Base-by-base conservation (phyloP, 179 eudicot genomes). In the Spergularia azorica region DNA sequence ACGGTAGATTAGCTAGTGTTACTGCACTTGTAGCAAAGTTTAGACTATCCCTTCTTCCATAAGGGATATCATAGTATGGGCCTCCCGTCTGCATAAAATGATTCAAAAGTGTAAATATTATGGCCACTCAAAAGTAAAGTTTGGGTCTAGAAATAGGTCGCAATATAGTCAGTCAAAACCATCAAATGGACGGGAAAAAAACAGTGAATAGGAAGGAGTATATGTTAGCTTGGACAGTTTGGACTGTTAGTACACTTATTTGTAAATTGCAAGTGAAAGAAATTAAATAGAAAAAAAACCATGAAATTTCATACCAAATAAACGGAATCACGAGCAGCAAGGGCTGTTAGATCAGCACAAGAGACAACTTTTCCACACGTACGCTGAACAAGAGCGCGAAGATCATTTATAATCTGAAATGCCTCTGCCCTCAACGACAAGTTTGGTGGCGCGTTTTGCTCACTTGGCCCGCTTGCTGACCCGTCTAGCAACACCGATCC, bases 281-380 rank as follows among this genome's bases (percentile, higher is more conserved):
- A 43, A 43, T 43, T 43, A 43, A 9, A 17, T n/a, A n/a, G 5
- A 46, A 18, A 2, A n/a, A n/a, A n/a, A n/a, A n/a, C n/a, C n/a
- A n/a, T n/a, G 12, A 17, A 7, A 0, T 3, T 5, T 48, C 26
- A 58, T 84, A 91, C 97, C 89, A 91, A 46, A 63, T 73, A 81
- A 46, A 91, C 91, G 4, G 97, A 71, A 48, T 91, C 94, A 26
- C 97, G 94, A 18, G 97, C 92, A 51, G 97, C 97, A 65, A 92
- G 77, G 39, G 92, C 90, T 0, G 83, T 56, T 3, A 91, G 84
- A 82, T 91, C 96, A 36, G 93, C 69, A 7, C 96, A 91, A 14
- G 96, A 91, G 50, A 91, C 96, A 12, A 88, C 84, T 7, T 82
- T 83, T 0, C 91, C 90, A 54, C 93, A 89, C 15, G 69, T 14